Evolutionary conservation across 768 basidiomycete genomes (phyloP).

Genomic region (Floccularia luteovirens): DNA sequence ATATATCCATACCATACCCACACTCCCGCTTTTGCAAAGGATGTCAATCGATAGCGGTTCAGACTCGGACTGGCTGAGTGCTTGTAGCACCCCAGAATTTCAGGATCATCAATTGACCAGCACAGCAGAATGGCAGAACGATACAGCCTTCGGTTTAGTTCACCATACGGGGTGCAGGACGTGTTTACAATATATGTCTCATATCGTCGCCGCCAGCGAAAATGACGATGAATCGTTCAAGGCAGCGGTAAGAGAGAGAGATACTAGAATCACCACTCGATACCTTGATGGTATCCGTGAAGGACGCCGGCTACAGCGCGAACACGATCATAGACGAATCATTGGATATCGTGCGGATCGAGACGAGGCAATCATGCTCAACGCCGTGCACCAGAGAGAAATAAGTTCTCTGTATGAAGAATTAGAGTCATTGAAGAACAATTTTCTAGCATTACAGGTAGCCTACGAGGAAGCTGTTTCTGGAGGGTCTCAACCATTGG

Average conservation of each 20-base stretch:
- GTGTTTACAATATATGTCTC: slow-evolving; percentile 10
- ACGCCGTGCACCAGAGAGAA: slow-evolving; percentile 6
- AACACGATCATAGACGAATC: slow-evolving; percentile 9
- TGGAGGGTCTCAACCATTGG: neutral
- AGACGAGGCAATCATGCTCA: slow-evolving; percentile 10
- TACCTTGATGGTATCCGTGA: slow-evolving; percentile 11
- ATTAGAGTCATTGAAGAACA: slow-evolving; percentile 12
- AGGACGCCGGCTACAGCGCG: slow-evolving; percentile 9
- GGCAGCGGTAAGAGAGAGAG: slow-evolving; percentile 8
- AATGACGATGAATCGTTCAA: slow-evolving; percentile 6
- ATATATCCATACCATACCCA: no score
- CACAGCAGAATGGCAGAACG: slow-evolving; percentile 6
- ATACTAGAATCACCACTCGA: slow-evolving; percentile 3
- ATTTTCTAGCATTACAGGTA: slow-evolving; percentile 14
- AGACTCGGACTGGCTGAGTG: slow-evolving; percentile 1
- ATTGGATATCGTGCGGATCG: slow-evolving; percentile 12
- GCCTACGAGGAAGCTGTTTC: slow-evolving; percentile 10
- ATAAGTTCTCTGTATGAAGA: slow-evolving; percentile 10
- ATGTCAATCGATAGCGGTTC: no score
- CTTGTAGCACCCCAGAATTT: slow-evolving; percentile 1
- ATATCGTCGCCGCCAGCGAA: slow-evolving; percentile 6
- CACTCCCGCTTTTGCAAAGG: no score
- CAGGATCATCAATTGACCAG: neutral
- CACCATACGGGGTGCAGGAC: slow-evolving; percentile 8
- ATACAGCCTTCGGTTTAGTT: slow-evolving; percentile 10